A percentile compares a stretch with the other conserved stretches of the same genome.
These are phyloP conservation scores for Quercus gilva DNA, from an alignment of 306 rosid species.

Conservation along the genomic window DNA sequence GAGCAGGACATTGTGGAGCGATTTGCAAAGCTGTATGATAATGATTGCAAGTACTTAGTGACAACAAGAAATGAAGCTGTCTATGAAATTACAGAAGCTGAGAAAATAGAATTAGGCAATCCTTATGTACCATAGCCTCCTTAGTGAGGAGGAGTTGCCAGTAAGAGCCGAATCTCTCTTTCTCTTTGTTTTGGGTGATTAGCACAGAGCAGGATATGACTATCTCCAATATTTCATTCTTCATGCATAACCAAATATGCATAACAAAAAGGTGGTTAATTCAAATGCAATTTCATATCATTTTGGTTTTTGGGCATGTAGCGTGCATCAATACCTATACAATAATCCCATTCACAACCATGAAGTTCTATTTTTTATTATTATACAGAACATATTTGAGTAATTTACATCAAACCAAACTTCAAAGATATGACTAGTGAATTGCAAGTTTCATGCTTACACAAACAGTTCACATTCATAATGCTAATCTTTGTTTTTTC, in stretches of 20 bases:
- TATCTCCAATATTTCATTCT: too few relatives aligned
- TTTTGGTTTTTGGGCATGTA: not conserved
- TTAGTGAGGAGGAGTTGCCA: conserved; percentile 29
- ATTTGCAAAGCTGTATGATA: conserved; percentile 26
- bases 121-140: conserved; percentile 28
- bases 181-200: not conserved
- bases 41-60: conserved; percentile 30
- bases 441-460: too few relatives aligned
- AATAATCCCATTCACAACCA: too few relatives aligned
- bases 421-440: too few relatives aligned
- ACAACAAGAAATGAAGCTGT: conserved; percentile 38
- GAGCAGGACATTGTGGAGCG: conserved; percentile 34
- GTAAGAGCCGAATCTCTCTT: conserved; percentile 1
- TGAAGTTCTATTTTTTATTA: too few relatives aligned
- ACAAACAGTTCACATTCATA: too few relatives aligned
- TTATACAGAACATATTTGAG: too few relatives aligned
- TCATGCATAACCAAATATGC: too few relatives aligned
- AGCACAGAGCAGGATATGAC: too few relatives aligned
- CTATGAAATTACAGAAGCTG: conserved; percentile 37
- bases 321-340: not conserved
- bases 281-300: not conserved
- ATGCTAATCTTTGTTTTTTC: too few relatives aligned
- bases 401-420: too few relatives aligned
- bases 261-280: too few relatives aligned
- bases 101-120: conserved; percentile 25